Percentiles rank a stretch among this genome's conserved stretches.
Conservation (phyloP, 352 stramenopile species). For the Phytophthora colocasiae region DNA sequence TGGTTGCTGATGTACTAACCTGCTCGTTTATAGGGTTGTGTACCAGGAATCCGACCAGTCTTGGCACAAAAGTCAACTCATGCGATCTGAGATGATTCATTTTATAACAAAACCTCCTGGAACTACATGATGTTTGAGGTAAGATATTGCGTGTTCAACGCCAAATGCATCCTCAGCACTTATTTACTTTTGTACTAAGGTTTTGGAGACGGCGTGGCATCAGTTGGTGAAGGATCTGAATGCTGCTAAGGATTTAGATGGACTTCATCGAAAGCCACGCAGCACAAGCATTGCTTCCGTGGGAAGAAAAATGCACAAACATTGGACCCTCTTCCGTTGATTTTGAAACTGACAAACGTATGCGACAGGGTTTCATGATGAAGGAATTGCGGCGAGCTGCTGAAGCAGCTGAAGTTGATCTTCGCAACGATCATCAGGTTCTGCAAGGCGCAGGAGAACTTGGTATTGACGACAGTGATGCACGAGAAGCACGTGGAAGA, state of each 20-base stretch:
- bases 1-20: conserved; percentile 5
- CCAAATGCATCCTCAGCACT: neutral
- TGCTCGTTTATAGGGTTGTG: conserved; percentile 40
- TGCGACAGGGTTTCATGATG: conserved; percentile 80
- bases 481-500: conserved; percentile 75
- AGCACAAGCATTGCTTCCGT: conserved; percentile 93
- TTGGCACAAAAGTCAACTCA: conserved; percentile 95
- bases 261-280: conserved; percentile 96
- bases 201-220: conserved; percentile 95
- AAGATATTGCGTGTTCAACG: neutral
- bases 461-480: conserved; percentile 82
- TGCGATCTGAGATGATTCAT: conserved; percentile 98
- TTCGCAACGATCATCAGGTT: conserved; percentile 87
- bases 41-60: conserved; percentile 66
- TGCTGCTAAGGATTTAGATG: conserved; percentile 93
- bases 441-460: conserved; percentile 80
- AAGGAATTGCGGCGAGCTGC: conserved; percentile 74
- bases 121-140: conserved; percentile 99
- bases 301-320: conserved; percentile 83
- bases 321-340: neutral
- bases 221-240: conserved; percentile 91
- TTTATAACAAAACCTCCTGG: conserved; percentile 97
- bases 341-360: conserved; percentile 10
- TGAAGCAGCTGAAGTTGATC: conserved; percentile 83
- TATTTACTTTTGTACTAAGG: conserved; percentile 40